These are phyloP conservation scores for Nemania abortiva DNA, from an alignment of 2,329 filamentous ascomycete genomes.

Conservation along the genomic window DNA sequence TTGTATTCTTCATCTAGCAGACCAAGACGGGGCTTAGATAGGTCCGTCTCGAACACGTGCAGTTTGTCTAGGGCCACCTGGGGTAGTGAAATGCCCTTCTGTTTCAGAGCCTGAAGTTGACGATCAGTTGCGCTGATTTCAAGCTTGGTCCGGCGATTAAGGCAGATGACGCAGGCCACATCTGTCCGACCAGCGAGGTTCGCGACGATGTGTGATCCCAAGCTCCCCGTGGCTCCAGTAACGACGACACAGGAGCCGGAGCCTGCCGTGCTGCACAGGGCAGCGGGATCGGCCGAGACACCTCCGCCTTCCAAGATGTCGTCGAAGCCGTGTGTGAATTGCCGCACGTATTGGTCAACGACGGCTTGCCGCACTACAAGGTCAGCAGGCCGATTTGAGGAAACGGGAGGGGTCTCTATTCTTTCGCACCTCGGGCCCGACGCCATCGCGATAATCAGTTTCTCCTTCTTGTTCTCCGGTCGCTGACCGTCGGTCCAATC, in stretches of 20 bases:
- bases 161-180: constrained; percentile 26
- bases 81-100: constrained; percentile 33
- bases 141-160: constrained; percentile 37
- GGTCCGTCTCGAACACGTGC: constrained; percentile 56
- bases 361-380: constrained; percentile 24
- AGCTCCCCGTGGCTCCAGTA: constrained; percentile 35
- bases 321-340: constrained; percentile 22
- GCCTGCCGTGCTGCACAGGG: constrained; percentile 31
- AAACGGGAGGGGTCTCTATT: constrained; percentile 14
- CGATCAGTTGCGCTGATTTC: constrained; percentile 25
- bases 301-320: constrained; percentile 4
- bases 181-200: constrained; percentile 3
- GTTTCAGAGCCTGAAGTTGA: constrained; percentile 33
- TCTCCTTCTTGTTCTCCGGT: constrained; percentile 46
- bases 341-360: constrained; percentile 21
- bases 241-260: constrained; percentile 55
- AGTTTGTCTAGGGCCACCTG: constrained; percentile 51
- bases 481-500: constrained; percentile 50
- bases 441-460: constrained; percentile 49
- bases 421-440: constrained; percentile 35
- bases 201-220: constrained; percentile 30
- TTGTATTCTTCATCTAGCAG: constrained; percentile 55
- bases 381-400: constrained; percentile 24
- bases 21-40: constrained; percentile 57
- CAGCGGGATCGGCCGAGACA: constrained; percentile 26